phyloP scores from a whole-genome alignment of 768 basidiomycete genomes.

The Trametopsis cervina region DNA sequence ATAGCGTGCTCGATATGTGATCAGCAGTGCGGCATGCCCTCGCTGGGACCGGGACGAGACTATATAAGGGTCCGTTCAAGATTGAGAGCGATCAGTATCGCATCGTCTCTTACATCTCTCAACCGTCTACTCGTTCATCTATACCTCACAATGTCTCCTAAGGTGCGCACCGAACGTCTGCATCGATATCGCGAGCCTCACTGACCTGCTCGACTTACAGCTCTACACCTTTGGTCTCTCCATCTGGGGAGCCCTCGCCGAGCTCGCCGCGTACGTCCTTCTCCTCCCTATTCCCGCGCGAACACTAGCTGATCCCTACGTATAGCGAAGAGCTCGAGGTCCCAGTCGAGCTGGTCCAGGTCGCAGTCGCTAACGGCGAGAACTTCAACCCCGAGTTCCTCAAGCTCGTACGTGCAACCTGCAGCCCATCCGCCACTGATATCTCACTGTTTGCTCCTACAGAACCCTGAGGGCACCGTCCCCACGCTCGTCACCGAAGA shows the following conservation, averaged over 20 bases:
- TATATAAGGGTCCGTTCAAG: too few relatives aligned
- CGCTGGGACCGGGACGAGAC: too few relatives aligned
- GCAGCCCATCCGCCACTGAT: neutral
- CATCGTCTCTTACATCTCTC: too few relatives aligned
- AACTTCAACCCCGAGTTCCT: conserved; percentile 43
- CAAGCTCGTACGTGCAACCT: conserved; percentile 26
- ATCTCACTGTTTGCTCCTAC: neutral
- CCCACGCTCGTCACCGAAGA: conserved; percentile 32
- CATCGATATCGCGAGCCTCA: neutral
- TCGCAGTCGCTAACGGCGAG: conserved; percentile 39
- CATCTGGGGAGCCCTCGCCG: conserved; percentile 35
- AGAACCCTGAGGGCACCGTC: conserved; percentile 40
- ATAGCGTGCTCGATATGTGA: too few relatives aligned
- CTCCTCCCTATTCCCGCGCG: neutral
- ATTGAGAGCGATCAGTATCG: too few relatives aligned
- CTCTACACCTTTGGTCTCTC: conserved; percentile 31
- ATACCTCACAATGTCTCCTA: neutral
- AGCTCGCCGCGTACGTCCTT: conserved; percentile 34
- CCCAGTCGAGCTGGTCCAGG: conserved; percentile 28
- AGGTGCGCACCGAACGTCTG: neutral
- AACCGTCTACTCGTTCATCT: too few relatives aligned
- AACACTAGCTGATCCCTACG: too few relatives aligned
- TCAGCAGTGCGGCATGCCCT: too few relatives aligned
- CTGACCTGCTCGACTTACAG: conserved; percentile 13
- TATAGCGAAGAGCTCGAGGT: conserved; percentile 39